A percentile compares a stretch with the other conserved stretches of the same genome.
Evolutionary conservation across 129 eudicot genomes (phyloP).

Genomic region (Lactuca sativa): DNA sequence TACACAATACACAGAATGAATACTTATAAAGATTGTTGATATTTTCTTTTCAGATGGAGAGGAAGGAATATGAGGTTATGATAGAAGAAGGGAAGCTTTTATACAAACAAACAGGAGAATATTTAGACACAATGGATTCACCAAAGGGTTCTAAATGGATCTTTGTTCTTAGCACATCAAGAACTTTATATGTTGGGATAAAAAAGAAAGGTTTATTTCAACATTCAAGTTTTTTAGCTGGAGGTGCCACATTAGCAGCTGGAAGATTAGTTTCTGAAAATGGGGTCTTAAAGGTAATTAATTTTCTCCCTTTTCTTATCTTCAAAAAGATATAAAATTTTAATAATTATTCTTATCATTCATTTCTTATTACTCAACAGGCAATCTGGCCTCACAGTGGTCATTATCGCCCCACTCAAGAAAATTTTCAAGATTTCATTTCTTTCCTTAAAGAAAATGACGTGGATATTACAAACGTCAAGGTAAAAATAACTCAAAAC

Average conservation of each 20-base stretch:
- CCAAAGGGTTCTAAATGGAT: conserved; percentile 84
- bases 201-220: conserved; percentile 91
- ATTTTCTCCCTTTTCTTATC: background rate
- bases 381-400: conserved; percentile 99
- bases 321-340: background rate
- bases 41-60: conserved; percentile 60
- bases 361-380: conserved; percentile 39
- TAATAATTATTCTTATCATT: conserved; percentile 3
- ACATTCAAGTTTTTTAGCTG: conserved; percentile 97
- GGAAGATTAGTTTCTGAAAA: conserved; percentile 82
- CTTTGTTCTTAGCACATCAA: conserved; percentile 90
- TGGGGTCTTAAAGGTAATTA: conserved; percentile 75
- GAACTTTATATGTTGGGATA: conserved; percentile 73
- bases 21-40: background rate
- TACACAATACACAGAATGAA: background rate
- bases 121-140: conserved; percentile 51
- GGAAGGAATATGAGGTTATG: conserved; percentile 73
- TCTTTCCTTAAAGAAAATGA: conserved; percentile 67
- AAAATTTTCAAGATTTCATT: conserved; percentile 77
- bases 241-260: conserved; percentile 96
- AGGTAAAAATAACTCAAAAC: conserved; percentile 43
- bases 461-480: conserved; percentile 64
- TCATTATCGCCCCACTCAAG: conserved; percentile 86
- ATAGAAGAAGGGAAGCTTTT: conserved; percentile 73
- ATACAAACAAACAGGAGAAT: conserved; percentile 58